These are phyloP conservation scores for Laetiporus sulphureus DNA, from an alignment of 1,284 basidiomycete genomes.

Conservation along the genomic window DNA sequence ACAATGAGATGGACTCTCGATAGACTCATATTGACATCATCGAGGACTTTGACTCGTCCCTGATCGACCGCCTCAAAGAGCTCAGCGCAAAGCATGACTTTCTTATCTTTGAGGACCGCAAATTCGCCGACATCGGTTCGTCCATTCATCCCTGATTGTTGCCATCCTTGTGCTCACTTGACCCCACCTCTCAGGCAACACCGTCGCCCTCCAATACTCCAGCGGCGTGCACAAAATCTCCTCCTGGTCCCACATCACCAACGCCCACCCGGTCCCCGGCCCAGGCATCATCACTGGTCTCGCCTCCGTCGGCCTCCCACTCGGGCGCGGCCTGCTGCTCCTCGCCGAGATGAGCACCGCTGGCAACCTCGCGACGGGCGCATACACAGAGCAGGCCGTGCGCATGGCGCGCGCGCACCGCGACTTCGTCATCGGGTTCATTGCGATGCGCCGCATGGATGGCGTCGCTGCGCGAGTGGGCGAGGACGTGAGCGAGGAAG, in stretches of 20 bases:
- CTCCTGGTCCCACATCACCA: constrained; percentile 95
- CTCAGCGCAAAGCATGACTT: constrained; percentile 87
- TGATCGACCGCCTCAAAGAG: constrained; percentile 66
- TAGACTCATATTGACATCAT: constrained; percentile 98
- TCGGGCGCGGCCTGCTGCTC: constrained; percentile 83
- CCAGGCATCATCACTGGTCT: constrained; percentile 91
- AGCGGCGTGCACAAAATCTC: constrained; percentile 92
- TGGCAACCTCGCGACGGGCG: constrained; percentile 79
- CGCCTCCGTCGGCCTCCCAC: constrained; percentile 76
- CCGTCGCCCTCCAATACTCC: constrained; percentile 92
- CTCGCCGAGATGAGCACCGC: constrained; percentile 96
- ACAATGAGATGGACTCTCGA: constrained; percentile 12
- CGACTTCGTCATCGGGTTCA: constrained; percentile 94
- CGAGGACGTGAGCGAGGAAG: constrained; percentile 40
- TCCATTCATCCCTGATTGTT: constrained; percentile 4
- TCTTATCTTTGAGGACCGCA: constrained; percentile 97
- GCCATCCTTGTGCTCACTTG: neutral
- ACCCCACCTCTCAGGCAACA: constrained; percentile 66
- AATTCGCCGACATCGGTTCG: constrained; percentile 97
- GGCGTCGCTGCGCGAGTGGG: constrained; percentile 34
- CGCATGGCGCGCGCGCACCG: constrained; percentile 76
- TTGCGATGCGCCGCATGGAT: constrained; percentile 84
- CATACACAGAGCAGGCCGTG: constrained; percentile 84
- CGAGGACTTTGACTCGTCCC: constrained; percentile 79
- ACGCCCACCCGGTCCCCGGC: constrained; percentile 93